A percentile compares a stretch with the other conserved stretches of the same genome.
Conservation (phyloP, 164 flowering plant species). For the Piper betle region DNA sequence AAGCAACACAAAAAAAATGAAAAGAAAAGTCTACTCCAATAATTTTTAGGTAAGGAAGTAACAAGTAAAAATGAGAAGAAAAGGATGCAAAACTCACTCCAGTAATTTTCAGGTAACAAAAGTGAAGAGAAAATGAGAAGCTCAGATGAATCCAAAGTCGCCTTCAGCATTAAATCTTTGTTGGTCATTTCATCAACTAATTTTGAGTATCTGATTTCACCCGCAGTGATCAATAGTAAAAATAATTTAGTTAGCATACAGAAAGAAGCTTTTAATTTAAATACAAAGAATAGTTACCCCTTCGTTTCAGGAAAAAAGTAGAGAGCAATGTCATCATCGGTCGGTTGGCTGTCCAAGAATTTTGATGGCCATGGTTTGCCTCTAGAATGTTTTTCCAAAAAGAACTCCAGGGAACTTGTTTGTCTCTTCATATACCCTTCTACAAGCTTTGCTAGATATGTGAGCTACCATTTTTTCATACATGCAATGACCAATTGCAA, state of each 20-base stretch:
- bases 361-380: constrained; percentile 37
- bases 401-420: constrained; percentile 20
- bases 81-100: constrained; percentile 15
- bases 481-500: constrained; percentile 9
- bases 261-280: neutral
- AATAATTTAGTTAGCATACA: neutral
- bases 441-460: constrained; percentile 37
- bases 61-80: neutral
- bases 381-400: constrained; percentile 19
- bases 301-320: constrained; percentile 39
- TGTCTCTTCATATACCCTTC: constrained; percentile 24
- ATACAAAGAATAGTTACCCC: constrained; percentile 17
- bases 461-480: constrained; percentile 25
- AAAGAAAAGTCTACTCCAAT: neutral
- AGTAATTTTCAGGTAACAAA: constrained; percentile 15
- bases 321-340: constrained; percentile 35
- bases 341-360: constrained; percentile 26
- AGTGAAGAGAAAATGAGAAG: constrained; percentile 24
- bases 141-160: constrained; percentile 11
- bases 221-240: constrained; percentile 6
- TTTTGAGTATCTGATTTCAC: constrained; percentile 3
- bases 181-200: constrained; percentile 13
- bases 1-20: neutral
- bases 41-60: neutral
- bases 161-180: constrained; percentile 13